These are phyloP conservation scores for Medicago lupulina DNA, from an alignment of 306 rosid genomes.

Conservation along the genomic window DNA sequence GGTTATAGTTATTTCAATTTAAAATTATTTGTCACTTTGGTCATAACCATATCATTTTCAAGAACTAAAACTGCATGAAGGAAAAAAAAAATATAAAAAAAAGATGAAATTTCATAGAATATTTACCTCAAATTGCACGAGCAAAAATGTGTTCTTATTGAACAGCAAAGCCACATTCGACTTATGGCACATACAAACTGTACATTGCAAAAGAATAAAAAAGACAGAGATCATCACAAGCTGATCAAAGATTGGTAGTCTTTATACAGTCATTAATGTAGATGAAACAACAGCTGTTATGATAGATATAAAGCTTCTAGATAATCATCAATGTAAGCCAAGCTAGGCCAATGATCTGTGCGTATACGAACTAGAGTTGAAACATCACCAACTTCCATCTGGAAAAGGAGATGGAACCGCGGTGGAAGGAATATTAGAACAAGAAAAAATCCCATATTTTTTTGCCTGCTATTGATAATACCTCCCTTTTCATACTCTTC, in stretches of 20 bases:
- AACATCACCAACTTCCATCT: slow-evolving; percentile 86
- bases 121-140: background rate
- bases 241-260: slow-evolving; percentile 68
- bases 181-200: background rate
- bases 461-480: slow-evolving; percentile 50
- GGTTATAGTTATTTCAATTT: background rate
- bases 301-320: slow-evolving; percentile 86
- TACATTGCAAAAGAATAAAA: slow-evolving; percentile 29
- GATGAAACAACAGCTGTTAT: slow-evolving; percentile 41
- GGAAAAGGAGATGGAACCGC: slow-evolving; percentile 92
- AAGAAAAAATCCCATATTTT: slow-evolving; percentile 71
- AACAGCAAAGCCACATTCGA: slow-evolving; percentile 25
- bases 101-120: slow-evolving; percentile 15
- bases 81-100: background rate
- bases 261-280: slow-evolving; percentile 27
- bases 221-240: slow-evolving; percentile 68
- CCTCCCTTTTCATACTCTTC: slow-evolving; percentile 58
- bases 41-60: slow-evolving; percentile 4
- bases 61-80: slow-evolving; percentile 4
- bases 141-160: slow-evolving; percentile 10
- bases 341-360: slow-evolving; percentile 98
- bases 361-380: slow-evolving; percentile 90
- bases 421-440: slow-evolving; percentile 95
- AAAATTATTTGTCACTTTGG: background rate
- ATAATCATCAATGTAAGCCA: slow-evolving; percentile 95